Base-by-base conservation (phyloP, 257 asterid genomes). In the Salvia splendens region DNA sequence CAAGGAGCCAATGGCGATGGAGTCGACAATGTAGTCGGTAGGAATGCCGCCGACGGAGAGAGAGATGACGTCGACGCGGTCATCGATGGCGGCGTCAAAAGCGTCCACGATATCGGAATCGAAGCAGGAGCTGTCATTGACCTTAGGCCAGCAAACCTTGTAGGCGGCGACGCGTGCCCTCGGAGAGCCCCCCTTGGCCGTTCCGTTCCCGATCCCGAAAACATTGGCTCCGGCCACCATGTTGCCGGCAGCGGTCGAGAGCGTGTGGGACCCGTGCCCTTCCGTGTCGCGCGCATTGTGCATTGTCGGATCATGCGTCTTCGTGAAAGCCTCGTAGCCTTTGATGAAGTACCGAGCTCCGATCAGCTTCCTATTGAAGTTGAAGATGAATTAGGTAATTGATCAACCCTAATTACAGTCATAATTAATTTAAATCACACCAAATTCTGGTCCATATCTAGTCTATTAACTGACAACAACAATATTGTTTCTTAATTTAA, bases 211-310 rank as follows among this genome's bases (percentile, higher is more conserved):
- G 4, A 64, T 4, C 0, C 93, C 96, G 4, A 82, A 72, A 0
- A 89, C 64, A n/a, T 50, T 82, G 0, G 87, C 97, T 1, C 89
- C 84, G 0, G 75, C 68, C 52, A 89, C 98, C 20, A 84, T 78
- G 84, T 78, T 84, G 2, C 98, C 98, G 9, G 64, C 98, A 0
- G 95, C 93, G 0, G 97, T 92, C 6, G 98, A 92, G 8, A 92
- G 75, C 0, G 97, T 92, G 81, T 89, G 98, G 6, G 80, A 17
- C 1, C 98, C 98, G 11, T 92, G 97, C 0, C 98, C 98, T 0
- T 40, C 80, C 0, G 1, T 0, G 74, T 92, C 97, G 0, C 91
- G 83, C 0, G 88, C 51, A 0, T 79, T 57, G 20, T 50, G 0
- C 73, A 20, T 36, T 0, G 70, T 36, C 0, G 67, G n/a, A 11